Conservation (phyloP, 768 basidiomycete genomes). For the Russula virescens region DNA sequence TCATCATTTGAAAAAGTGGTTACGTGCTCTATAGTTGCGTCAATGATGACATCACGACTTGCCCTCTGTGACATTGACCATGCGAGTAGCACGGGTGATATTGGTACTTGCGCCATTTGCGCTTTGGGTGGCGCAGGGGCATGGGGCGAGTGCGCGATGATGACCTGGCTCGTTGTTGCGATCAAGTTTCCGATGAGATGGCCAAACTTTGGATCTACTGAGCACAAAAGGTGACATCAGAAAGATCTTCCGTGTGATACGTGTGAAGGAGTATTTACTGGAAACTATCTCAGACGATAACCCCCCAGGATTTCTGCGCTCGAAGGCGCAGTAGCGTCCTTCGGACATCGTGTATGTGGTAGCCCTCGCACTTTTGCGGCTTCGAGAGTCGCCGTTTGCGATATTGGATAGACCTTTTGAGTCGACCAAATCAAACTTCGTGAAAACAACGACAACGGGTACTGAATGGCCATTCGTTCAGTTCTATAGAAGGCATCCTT, state of each 20-base stretch:
- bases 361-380: not conserved
- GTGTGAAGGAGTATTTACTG: not conserved
- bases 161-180: not conserved
- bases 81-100: not conserved
- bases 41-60: not conserved
- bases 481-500: no score
- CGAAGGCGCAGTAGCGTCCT: not conserved
- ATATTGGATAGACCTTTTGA: not conserved
- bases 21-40: conserved; percentile 6
- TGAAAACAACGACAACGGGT: conserved; percentile 6
- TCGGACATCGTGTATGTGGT: not conserved
- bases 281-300: not conserved
- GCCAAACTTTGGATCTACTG: not conserved
- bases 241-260: not conserved
- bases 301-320: not conserved
- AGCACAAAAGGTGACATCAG: not conserved
- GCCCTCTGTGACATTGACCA: conserved; percentile 13
- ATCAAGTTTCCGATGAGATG: not conserved
- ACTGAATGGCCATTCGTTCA: not conserved
- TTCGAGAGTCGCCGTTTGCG: not conserved
- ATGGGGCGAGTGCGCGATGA: not conserved
- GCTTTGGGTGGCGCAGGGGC: not conserved
- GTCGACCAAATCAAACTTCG: not conserved
- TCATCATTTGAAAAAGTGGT: not conserved
- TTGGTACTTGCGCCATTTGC: not conserved